These are phyloP conservation scores for Curvularia eragrostidis DNA, from an alignment of 2,329 filamentous ascomycete species.

Conservation along the genomic window DNA sequence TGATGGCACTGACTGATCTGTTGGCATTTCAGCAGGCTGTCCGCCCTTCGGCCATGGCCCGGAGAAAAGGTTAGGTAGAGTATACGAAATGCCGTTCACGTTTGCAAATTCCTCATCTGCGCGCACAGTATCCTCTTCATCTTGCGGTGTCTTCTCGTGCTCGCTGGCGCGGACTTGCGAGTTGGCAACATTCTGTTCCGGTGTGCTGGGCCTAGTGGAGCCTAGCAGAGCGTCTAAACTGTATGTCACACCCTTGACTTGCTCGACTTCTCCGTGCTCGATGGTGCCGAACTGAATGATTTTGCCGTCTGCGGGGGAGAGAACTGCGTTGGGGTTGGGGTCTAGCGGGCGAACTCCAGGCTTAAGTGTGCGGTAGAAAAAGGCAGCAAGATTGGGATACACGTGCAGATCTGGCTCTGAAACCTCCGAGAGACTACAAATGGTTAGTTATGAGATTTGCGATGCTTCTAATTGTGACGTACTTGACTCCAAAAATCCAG, in stretches of 20 bases:
- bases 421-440: conserved; percentile 76
- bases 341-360: conserved; percentile 86
- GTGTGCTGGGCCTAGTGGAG: conserved; percentile 49
- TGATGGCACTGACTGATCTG: conserved; percentile 75
- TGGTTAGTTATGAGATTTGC: conserved; percentile 49
- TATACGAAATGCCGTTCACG: conserved; percentile 95
- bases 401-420: conserved; percentile 85
- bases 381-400: conserved; percentile 92
- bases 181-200: conserved; percentile 49
- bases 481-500: conserved; percentile 87
- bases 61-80: conserved; percentile 83
- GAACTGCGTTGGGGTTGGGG: conserved; percentile 75
- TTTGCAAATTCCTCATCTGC: conserved; percentile 91
- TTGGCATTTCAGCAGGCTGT: conserved; percentile 59
- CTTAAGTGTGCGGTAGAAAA: conserved; percentile 96
- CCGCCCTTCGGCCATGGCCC: conserved; percentile 61
- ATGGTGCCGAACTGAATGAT: conserved; percentile 93
- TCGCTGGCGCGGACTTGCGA: conserved; percentile 30
- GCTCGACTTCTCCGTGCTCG: conserved; percentile 91
- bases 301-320: conserved; percentile 89
- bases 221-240: conserved; percentile 92
- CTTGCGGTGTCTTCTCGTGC: conserved; percentile 42
- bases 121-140: conserved; percentile 70
- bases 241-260: conserved; percentile 99
- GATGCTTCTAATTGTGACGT: conserved; percentile 17